A percentile compares a stretch with the other conserved stretches of the same genome.
phyloP scores from a whole-genome alignment of 345 rosid species.

The Ceriops zippeliana region DNA sequence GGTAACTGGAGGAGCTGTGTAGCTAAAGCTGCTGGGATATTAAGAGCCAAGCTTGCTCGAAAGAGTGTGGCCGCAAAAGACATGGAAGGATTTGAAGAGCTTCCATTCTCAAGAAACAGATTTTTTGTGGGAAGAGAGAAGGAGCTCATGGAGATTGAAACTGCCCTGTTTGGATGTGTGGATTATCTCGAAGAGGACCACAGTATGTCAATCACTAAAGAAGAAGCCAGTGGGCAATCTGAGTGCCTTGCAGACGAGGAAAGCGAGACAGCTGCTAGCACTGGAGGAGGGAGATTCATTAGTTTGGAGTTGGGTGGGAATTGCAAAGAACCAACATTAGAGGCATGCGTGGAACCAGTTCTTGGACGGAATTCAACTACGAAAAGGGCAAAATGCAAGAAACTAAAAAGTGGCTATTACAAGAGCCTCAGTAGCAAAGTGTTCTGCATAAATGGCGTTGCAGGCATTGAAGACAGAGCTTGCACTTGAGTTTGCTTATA shows the following conservation, averaged over 20 bases:
- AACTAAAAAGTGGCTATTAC: slow-evolving; percentile 52
- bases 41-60: slow-evolving; percentile 74
- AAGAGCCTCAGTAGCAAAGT: slow-evolving; percentile 52
- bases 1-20: slow-evolving; percentile 84
- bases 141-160: slow-evolving; percentile 70
- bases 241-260: slow-evolving; percentile 82
- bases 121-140: slow-evolving; percentile 75
- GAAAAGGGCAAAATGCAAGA: slow-evolving; percentile 63
- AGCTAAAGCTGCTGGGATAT: slow-evolving; percentile 44
- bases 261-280: slow-evolving; percentile 39
- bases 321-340: slow-evolving; percentile 59
- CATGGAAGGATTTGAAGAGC: slow-evolving; percentile 54
- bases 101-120: slow-evolving; percentile 69
- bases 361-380: slow-evolving; percentile 49
- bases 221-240: slow-evolving; percentile 73
- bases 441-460: slow-evolving; percentile 65
- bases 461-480: slow-evolving; percentile 87
- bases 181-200: slow-evolving; percentile 44
- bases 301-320: slow-evolving; percentile 58
- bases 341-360: slow-evolving; percentile 62
- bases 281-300: slow-evolving; percentile 54
- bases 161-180: slow-evolving; percentile 59
- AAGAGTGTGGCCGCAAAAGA: slow-evolving; percentile 61
- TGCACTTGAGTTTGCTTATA: slow-evolving; percentile 76
- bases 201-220: slow-evolving; percentile 42